Evolutionary conservation across 495 filamentous ascomycete species (phyloP).

Genomic region (Platismatia glauca): DNA sequence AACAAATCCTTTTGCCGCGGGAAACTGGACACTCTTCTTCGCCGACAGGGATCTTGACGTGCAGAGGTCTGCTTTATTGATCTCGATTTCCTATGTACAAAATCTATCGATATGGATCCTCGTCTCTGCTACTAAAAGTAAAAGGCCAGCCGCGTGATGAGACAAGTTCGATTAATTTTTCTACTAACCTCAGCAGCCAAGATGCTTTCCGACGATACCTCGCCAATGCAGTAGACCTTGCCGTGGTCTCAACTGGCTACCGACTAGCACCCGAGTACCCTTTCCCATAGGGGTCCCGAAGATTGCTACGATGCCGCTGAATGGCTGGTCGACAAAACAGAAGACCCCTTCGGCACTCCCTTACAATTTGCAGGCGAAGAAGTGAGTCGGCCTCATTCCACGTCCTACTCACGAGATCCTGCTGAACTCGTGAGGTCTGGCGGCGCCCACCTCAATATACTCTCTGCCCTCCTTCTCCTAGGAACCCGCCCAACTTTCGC

Average conservation of each 20-base stretch:
- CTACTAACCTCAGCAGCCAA: constrained; percentile 20
- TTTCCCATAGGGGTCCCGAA: constrained; percentile 40
- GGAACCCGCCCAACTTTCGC: constrained; percentile 29
- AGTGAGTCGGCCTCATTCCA: neutral
- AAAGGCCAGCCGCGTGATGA: neutral
- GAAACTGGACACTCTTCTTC: no score
- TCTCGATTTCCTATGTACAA: no score
- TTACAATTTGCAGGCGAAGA: constrained; percentile 28
- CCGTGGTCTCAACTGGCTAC: constrained; percentile 48
- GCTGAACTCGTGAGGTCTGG: constrained; percentile 29
- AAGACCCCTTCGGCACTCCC: constrained; percentile 22
- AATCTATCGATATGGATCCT: no score
- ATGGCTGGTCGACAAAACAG: constrained; percentile 40
- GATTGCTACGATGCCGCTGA: constrained; percentile 48
- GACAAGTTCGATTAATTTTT: neutral
- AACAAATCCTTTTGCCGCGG: no score
- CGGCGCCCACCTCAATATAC: constrained; percentile 39
- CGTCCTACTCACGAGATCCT: neutral
- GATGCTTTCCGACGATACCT: constrained; percentile 34
- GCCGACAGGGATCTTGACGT: no score
- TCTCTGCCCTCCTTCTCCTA: constrained; percentile 39
- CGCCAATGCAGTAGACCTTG: constrained; percentile 35
- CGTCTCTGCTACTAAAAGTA: no score
- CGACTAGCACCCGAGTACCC: constrained; percentile 51
- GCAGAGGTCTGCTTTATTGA: no score